phyloP scores from a whole-genome alignment of 345 rosid genomes.

The Salix koriyanagi region DNA sequence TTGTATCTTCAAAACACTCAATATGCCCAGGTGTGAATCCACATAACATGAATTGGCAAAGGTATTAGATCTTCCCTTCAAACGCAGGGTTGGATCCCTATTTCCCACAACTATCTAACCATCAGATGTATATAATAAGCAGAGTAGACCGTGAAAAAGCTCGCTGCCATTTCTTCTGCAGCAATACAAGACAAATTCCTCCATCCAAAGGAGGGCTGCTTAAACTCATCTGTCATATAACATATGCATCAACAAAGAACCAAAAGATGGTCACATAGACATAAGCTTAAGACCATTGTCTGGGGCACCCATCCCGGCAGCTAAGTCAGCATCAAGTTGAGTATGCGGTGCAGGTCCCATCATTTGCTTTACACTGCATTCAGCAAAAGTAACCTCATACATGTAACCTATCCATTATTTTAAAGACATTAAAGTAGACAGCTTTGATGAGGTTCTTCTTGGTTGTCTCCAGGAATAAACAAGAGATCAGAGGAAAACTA shows the following conservation, averaged over 20 bases:
- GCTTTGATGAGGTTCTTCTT: too few relatives aligned
- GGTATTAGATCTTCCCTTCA: not conserved
- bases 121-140: not conserved
- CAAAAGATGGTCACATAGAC: constrained; percentile 33
- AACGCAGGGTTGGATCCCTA: not conserved
- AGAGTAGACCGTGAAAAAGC: not conserved
- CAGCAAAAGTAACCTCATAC: constrained; percentile 9
- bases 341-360: constrained; percentile 78
- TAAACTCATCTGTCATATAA: not conserved
- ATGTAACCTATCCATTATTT: not conserved
- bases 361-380: constrained; percentile 70
- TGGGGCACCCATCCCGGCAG: constrained; percentile 95
- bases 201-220: not conserved
- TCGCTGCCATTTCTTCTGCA: not conserved
- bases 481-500: not conserved
- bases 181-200: constrained; percentile 3
- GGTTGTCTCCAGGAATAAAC: too few relatives aligned
- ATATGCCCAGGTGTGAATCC: not conserved
- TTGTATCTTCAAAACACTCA: not conserved
- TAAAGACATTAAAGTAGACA: not conserved
- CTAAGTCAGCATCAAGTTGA: constrained; percentile 90
- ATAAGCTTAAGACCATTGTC: constrained; percentile 84
- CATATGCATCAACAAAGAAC: not conserved
- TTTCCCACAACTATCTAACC: not conserved
- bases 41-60: not conserved